Percentiles rank a stretch among this genome's conserved stretches.
Conservation (phyloP, 1,284 basidiomycete species). For the Rhodotorula sp. region DNA sequence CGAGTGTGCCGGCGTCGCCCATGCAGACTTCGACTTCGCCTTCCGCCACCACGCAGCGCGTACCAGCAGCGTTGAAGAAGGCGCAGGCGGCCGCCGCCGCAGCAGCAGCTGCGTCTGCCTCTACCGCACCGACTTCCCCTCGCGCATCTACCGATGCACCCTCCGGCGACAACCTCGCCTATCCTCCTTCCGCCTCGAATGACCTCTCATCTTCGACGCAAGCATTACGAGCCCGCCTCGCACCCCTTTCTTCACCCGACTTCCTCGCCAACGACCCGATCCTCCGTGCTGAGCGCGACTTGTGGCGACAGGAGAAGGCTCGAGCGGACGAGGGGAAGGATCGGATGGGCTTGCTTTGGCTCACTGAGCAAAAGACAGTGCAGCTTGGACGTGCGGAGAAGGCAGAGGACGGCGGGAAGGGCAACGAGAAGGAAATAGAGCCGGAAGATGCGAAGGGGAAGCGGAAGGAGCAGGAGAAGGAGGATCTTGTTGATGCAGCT, state of each 20-base stretch:
- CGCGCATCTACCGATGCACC: background rate
- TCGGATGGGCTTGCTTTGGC: background rate
- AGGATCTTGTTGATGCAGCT: background rate
- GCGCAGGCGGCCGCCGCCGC: background rate
- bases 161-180: slow-evolving; percentile 3
- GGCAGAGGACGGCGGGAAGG: slow-evolving; percentile 4
- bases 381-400: background rate
- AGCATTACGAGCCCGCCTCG: slow-evolving; percentile 1
- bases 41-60: background rate
- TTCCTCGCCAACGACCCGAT: background rate
- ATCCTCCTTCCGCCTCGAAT: background rate
- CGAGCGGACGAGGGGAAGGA: background rate
- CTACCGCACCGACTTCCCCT: slow-evolving; percentile 1
- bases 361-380: background rate
- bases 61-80: background rate
- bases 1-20: too few species aligned
- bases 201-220: background rate
- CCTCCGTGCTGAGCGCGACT: background rate
- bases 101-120: background rate
- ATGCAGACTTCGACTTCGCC: background rate
- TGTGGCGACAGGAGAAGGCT: background rate
- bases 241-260: background rate
- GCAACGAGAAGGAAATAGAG: slow-evolving; percentile 20
- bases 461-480: slow-evolving; percentile 14
- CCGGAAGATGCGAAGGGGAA: background rate